phyloP scores from a whole-genome alignment of 441 rosid genomes.

The Erodium chrysanthum region DNA sequence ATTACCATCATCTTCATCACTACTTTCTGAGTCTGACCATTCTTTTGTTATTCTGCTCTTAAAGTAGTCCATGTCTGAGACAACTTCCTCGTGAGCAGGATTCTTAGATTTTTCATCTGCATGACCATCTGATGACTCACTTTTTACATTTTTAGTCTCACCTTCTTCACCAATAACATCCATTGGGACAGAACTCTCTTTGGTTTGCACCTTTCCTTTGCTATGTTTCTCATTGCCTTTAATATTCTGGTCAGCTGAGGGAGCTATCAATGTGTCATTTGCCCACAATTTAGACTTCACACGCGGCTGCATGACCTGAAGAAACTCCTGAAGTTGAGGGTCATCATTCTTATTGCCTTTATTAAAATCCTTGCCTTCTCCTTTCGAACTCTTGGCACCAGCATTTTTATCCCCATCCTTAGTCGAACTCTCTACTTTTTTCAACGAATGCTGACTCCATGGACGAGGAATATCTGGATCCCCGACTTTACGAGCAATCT shows the following conservation, averaged over 20 bases:
- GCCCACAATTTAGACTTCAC: conserved; percentile 68
- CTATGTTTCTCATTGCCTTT: conserved; percentile 22
- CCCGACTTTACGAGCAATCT: conserved; percentile 69
- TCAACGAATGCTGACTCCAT: conserved; percentile 66
- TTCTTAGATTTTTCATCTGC: conserved; percentile 24
- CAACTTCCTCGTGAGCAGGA: conserved; percentile 38
- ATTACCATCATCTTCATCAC: conserved; percentile 20
- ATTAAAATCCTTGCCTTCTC: conserved; percentile 23
- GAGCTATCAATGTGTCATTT: conserved; percentile 45
- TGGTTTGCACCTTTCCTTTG: conserved; percentile 26
- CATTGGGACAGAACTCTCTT: conserved; percentile 18
- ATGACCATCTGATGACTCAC: conserved; percentile 20
- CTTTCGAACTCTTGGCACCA: conserved; percentile 23
- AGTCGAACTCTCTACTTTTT: conserved; percentile 32
- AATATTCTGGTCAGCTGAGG: conserved; percentile 20
- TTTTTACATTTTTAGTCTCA: conserved; percentile 19
- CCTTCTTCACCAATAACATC: conserved; percentile 4
- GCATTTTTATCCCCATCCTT: conserved; percentile 20
- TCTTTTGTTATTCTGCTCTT: conserved; percentile 74
- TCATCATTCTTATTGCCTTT: conserved; percentile 36
- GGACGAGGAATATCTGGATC: conserved; percentile 63
- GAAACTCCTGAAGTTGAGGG: conserved; percentile 52
- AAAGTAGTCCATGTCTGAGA: conserved; percentile 80
- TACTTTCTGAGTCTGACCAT: conserved; percentile 70
- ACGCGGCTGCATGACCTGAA: conserved; percentile 74